A percentile compares a stretch with the other conserved stretches of the same genome.
Evolutionary conservation across 495 filamentous ascomycete species (phyloP).

Genomic region (Polyplosphaeria fusca): DNA sequence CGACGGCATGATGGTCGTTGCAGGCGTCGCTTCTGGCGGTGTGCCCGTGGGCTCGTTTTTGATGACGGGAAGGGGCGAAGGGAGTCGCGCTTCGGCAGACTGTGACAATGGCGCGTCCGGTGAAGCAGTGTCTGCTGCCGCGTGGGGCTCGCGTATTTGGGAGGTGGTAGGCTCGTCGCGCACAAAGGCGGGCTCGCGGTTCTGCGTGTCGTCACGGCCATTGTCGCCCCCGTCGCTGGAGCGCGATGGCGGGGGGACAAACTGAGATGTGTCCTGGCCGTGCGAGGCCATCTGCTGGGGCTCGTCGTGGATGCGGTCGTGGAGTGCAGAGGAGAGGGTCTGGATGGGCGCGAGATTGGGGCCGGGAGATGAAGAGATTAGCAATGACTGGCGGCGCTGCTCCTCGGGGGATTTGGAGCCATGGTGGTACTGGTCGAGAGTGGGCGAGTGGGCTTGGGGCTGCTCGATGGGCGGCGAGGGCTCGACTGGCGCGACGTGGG

Average conservation of each 20-base stretch:
- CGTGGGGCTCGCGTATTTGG: slow-evolving; percentile 26
- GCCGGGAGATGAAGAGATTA: slow-evolving; percentile 24
- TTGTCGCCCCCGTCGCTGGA: slow-evolving; percentile 10
- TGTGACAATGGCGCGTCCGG: slow-evolving; percentile 10
- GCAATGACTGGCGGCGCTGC: slow-evolving; percentile 36
- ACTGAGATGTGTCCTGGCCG: slow-evolving; percentile 23
- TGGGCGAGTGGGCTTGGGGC: slow-evolving; percentile 35
- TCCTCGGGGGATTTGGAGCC: slow-evolving; percentile 41
- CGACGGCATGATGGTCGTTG: slow-evolving; percentile 3
- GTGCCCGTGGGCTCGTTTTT: slow-evolving; percentile 40
- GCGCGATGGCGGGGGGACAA: slow-evolving; percentile 14
- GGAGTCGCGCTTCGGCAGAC: slow-evolving; percentile 1
- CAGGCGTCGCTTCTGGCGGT: slow-evolving; percentile 37
- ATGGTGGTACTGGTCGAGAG: slow-evolving; percentile 42
- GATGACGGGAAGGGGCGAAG: slow-evolving; percentile 32
- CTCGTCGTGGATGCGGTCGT: slow-evolving; percentile 17
- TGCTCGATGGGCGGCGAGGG: slow-evolving; percentile 34
- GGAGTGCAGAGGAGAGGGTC: slow-evolving; percentile 1
- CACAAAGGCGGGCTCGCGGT: slow-evolving; percentile 28
- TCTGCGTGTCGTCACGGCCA: slow-evolving; percentile 15
- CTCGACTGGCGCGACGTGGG: slow-evolving; percentile 32
- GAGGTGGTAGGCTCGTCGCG: slow-evolving; percentile 28
- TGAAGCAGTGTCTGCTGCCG: not conserved
- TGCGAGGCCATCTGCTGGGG: slow-evolving; percentile 8
- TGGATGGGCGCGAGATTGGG: slow-evolving; percentile 39